phyloP scores from a whole-genome alignment of 2,329 filamentous ascomycete species.

The Sclerotinia glacialis region DNA sequence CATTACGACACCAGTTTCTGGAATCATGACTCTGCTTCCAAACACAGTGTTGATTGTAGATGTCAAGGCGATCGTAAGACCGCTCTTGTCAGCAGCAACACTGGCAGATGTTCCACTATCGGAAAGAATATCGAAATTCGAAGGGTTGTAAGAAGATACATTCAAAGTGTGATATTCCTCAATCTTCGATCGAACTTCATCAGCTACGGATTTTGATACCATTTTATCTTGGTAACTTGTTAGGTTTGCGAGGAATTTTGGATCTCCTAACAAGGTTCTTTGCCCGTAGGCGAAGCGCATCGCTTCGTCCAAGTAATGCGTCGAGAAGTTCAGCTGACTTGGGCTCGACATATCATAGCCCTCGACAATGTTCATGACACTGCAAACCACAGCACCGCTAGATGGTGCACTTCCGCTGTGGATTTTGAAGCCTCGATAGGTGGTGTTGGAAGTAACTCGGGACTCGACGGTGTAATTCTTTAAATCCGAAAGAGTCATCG shows the following conservation, averaged over 20 bases:
- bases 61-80: constrained; percentile 61
- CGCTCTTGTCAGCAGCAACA: constrained; percentile 55
- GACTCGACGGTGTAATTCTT: constrained; percentile 67
- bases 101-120: constrained; percentile 52
- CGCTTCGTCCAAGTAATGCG: constrained; percentile 64
- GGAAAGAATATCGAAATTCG: constrained; percentile 54
- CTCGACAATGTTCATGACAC: constrained; percentile 71
- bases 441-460: constrained; percentile 60
- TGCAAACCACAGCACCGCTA: constrained; percentile 72
- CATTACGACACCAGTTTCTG: constrained; percentile 70
- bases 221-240: constrained; percentile 53
- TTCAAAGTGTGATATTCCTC: constrained; percentile 56
- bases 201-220: constrained; percentile 53
- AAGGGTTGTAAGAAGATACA: constrained; percentile 59
- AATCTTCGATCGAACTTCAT: constrained; percentile 56
- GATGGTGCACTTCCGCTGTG: constrained; percentile 70
- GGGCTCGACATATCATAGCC: constrained; percentile 66
- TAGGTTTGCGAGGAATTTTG: constrained; percentile 56
- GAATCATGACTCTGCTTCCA: constrained; percentile 58
- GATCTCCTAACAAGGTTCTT: constrained; percentile 62
- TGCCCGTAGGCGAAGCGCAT: constrained; percentile 65
- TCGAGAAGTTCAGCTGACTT: constrained; percentile 55
- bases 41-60: constrained; percentile 68
- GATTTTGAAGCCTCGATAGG: constrained; percentile 69
- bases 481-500: constrained; percentile 78